Evolutionary conservation across 2,329 filamentous ascomycete genomes (phyloP).

Genomic region (Fusarium sp.): DNA sequence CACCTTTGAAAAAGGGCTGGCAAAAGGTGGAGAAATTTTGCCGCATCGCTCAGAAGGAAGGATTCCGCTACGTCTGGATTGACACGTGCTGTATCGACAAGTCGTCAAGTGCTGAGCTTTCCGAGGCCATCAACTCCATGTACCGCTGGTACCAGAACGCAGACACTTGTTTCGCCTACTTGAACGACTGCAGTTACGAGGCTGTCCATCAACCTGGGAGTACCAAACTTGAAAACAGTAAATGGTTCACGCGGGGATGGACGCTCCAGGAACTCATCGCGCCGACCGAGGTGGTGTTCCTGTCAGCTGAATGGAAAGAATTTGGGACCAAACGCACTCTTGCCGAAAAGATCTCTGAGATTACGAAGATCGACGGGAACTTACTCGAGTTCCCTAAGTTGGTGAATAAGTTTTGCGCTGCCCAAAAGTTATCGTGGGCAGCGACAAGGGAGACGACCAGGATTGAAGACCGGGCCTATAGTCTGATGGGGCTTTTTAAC

Average conservation of each 20-base stretch:
- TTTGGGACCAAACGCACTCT: not conserved
- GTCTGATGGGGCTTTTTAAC: not conserved
- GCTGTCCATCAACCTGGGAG: not conserved
- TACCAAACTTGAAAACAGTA: not conserved
- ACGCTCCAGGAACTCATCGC: not conserved
- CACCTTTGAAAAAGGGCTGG: not conserved
- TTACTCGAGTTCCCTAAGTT: not conserved
- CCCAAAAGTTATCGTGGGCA: not conserved
- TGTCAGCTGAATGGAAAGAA: not conserved
- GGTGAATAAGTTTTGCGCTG: not conserved
- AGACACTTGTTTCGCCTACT: not conserved
- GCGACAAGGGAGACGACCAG: not conserved
- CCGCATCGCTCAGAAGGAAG: not conserved
- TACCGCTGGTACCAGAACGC: not conserved
- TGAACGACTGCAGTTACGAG: not conserved
- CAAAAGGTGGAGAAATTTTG: not conserved
- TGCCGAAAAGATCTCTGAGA: not conserved
- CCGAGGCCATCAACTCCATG: not conserved
- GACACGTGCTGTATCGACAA: not conserved
- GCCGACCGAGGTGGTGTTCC: not conserved
- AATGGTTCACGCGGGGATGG: not conserved
- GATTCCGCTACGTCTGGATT: not conserved
- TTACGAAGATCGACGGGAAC: not conserved
- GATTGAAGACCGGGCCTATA: not conserved
- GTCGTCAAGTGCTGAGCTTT: not conserved